Conservation (phyloP, 768 basidiomycete species). For the Hericium rajendrae region DNA sequence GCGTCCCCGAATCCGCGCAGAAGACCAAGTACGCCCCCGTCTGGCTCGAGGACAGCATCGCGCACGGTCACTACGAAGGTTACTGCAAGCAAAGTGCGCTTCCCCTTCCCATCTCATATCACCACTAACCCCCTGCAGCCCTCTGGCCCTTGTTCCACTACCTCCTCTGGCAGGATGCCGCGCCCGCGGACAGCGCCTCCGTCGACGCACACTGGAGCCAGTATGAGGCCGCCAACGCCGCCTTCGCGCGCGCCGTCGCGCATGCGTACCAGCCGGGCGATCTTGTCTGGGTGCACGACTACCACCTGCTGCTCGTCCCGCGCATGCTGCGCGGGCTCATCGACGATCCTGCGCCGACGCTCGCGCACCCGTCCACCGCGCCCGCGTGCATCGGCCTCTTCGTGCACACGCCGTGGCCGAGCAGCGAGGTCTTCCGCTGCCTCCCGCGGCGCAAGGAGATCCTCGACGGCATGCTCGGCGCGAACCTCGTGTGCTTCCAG, state of each 20-base stretch:
- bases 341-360: neutral
- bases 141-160: constrained; percentile 99
- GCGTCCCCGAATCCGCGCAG: constrained; percentile 24
- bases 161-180: constrained; percentile 92
- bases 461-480: constrained; percentile 95
- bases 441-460: constrained; percentile 89
- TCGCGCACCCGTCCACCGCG: neutral
- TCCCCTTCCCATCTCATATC: neutral
- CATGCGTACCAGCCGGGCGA: constrained; percentile 62
- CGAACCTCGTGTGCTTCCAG: constrained; percentile 95
- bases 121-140: constrained; percentile 32
- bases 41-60: constrained; percentile 83
- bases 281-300: constrained; percentile 91
- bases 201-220: constrained; percentile 77
- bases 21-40: constrained; percentile 78
- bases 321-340: constrained; percentile 68
- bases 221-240: constrained; percentile 75
- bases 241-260: constrained; percentile 68
- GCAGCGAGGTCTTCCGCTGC: constrained; percentile 91
- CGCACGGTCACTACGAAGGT: constrained; percentile 92
- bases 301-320: constrained; percentile 89
- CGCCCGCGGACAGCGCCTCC: constrained; percentile 58
- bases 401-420: constrained; percentile 97
- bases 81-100: constrained; percentile 92
- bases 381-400: constrained; percentile 78